Percentiles rank a stretch among this genome's conserved stretches.
Evolutionary conservation across 441 rosid species (phyloP).

Genomic region (Populus hybrid): DNA sequence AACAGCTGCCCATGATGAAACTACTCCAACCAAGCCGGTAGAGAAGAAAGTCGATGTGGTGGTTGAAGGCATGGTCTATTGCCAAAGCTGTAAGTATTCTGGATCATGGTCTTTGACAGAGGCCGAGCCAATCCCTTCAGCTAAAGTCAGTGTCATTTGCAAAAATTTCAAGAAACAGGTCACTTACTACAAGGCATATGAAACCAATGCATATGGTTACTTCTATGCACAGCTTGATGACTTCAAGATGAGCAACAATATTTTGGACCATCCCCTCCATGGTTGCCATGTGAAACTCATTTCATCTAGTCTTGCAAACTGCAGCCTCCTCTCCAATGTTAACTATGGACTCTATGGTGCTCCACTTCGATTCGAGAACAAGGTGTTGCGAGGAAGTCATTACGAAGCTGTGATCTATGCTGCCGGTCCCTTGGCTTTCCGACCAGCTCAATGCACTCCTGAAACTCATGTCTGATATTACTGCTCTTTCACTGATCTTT

Average conservation of each 20-base stretch:
- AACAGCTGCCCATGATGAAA: constrained; percentile 21
- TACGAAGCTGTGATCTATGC: constrained; percentile 64
- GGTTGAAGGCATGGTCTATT: constrained; percentile 82
- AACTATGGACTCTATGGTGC: constrained; percentile 73
- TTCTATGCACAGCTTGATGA: constrained; percentile 74
- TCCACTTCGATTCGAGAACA: constrained; percentile 49
- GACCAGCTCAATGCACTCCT: constrained; percentile 57
- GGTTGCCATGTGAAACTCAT: constrained; percentile 71
- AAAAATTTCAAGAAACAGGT: constrained; percentile 52
- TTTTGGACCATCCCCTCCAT: constrained; percentile 81
- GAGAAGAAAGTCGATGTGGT: constrained; percentile 47
- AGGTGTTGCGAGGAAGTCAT: constrained; percentile 37
- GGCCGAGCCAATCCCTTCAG: constrained; percentile 67
- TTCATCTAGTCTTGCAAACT: constrained; percentile 58
- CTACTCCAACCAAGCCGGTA: constrained; percentile 21
- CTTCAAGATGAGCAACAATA: constrained; percentile 34
- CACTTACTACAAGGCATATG: constrained; percentile 61
- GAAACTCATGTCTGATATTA: constrained; percentile 31
- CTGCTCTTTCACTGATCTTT: neutral
- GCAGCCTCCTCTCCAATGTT: constrained; percentile 65
- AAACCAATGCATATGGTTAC: constrained; percentile 53
- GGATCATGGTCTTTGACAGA: constrained; percentile 73
- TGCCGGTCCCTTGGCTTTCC: constrained; percentile 89
- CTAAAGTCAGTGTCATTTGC: constrained; percentile 76
- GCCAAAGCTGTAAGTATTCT: constrained; percentile 62